phyloP scores from a whole-genome alignment of 1,139 yeast genomes.

The Candida mesenterica region DNA sequence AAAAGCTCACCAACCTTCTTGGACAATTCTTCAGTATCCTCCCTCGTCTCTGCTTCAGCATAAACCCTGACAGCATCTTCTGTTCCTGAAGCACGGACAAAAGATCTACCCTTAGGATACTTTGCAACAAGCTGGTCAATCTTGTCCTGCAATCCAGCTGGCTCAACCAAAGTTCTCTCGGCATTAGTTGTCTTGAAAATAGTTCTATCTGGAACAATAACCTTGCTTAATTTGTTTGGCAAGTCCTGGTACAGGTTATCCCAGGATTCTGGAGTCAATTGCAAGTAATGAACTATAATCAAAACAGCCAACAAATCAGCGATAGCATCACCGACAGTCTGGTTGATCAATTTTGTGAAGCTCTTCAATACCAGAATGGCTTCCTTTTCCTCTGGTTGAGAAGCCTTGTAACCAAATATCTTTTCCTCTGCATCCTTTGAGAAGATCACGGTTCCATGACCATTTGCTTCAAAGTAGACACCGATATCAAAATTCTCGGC shows the following conservation, averaged over 20 bases:
- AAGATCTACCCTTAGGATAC: slow-evolving; percentile 70
- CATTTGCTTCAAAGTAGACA: slow-evolving; percentile 95
- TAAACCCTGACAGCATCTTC: slow-evolving; percentile 96
- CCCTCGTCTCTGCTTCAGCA: slow-evolving; percentile 71
- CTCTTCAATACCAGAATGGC: slow-evolving; percentile 55
- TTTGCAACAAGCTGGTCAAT: slow-evolving; percentile 66
- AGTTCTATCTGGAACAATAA: slow-evolving; percentile 77
- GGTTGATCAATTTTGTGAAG: slow-evolving; percentile 76
- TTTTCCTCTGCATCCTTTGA: slow-evolving; percentile 52
- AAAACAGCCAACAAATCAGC: slow-evolving; percentile 82
- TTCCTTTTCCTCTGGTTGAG: slow-evolving; percentile 24
- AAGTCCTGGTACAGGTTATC: slow-evolving; percentile 73
- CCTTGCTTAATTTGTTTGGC: slow-evolving; percentile 83
- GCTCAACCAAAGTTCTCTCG: slow-evolving; percentile 76
- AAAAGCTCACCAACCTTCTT: slow-evolving; percentile 34
- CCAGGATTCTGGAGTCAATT: slow-evolving; percentile 68
- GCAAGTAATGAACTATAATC: slow-evolving; percentile 57
- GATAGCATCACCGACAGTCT: slow-evolving; percentile 96
- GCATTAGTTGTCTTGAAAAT: slow-evolving; percentile 85
- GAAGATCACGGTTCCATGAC: slow-evolving; percentile 97
- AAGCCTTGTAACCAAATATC: slow-evolving; percentile 25
- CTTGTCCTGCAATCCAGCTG: slow-evolving; percentile 70
- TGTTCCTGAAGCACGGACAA: slow-evolving; percentile 97
- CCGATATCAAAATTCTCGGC: slow-evolving; percentile 87
- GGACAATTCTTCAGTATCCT: slow-evolving; percentile 34